Conservation (phyloP, 495 filamentous ascomycete species). For the Hypomontagnella submonticulosa region DNA sequence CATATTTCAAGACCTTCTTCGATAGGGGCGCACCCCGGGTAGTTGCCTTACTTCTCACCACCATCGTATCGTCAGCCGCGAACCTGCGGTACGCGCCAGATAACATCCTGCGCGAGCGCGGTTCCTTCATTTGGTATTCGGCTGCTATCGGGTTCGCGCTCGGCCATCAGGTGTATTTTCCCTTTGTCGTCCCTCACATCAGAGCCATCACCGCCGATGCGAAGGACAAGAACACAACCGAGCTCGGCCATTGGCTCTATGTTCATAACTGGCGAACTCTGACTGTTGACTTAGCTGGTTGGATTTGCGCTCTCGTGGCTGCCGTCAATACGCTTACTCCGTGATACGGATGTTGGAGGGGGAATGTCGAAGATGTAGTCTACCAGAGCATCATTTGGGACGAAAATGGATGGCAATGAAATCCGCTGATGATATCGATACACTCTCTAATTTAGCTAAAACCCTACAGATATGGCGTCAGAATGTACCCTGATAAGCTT, state of each 20-base stretch:
- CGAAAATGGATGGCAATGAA: too few relatives aligned
- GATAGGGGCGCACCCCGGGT: background rate
- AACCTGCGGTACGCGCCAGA: background rate
- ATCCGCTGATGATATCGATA: too few relatives aligned
- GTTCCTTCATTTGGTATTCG: too few relatives aligned
- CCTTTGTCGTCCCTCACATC: background rate
- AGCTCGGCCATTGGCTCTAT: slow-evolving; percentile 14
- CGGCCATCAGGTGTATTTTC: slow-evolving; percentile 5
- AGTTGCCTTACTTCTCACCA: background rate
- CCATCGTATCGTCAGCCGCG: background rate
- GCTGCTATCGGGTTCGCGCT: too few relatives aligned
- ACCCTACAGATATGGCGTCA: too few relatives aligned
- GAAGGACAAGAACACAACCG: slow-evolving; percentile 12
- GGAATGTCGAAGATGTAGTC: too few relatives aligned
- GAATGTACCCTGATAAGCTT: too few relatives aligned
- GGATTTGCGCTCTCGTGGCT: slow-evolving; percentile 18
- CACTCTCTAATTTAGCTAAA: too few relatives aligned
- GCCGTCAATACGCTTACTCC: too few relatives aligned
- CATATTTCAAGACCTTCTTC: background rate
- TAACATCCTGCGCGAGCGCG: too few relatives aligned
- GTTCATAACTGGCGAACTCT: slow-evolving; percentile 25
- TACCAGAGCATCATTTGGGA: too few relatives aligned
- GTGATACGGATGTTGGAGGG: too few relatives aligned
- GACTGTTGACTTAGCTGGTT: slow-evolving; percentile 21
- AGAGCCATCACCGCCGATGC: slow-evolving; percentile 20